A percentile compares a stretch with the other conserved stretches of the same genome.
phyloP scores from a whole-genome alignment of 129 eudicot species.

The Silybum marianum region DNA sequence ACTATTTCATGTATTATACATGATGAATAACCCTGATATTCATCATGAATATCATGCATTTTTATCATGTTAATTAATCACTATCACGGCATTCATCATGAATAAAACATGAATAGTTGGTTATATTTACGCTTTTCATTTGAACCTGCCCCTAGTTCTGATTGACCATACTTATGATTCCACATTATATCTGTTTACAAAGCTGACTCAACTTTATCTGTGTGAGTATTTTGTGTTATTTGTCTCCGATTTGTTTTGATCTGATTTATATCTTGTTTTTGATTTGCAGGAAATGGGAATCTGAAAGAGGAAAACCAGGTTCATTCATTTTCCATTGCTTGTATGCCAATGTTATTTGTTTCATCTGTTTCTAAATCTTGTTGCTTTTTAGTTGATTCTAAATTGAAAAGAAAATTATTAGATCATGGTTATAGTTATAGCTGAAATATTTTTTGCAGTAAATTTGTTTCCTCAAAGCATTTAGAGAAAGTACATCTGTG shows the following conservation, averaged over 20 bases:
- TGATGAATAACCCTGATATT: not conserved
- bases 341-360: constrained; percentile 14
- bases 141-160: too few species aligned
- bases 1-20: not conserved
- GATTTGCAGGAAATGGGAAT: constrained; percentile 42
- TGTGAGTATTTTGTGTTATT: too few species aligned
- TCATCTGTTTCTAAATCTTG: constrained; percentile 20
- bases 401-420: constrained; percentile 22
- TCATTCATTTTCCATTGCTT: constrained; percentile 21
- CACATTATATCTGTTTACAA: too few species aligned
- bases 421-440: constrained; percentile 17
- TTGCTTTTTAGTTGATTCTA: constrained; percentile 14
- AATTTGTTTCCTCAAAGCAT: constrained; percentile 11
- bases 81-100: not conserved
- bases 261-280: not conserved
- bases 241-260: constrained; percentile 1
- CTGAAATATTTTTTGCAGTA: constrained; percentile 16
- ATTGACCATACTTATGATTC: too few species aligned
- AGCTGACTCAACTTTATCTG: too few species aligned
- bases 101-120: not conserved
- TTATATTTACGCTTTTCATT: too few species aligned
- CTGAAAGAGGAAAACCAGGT: constrained; percentile 28
- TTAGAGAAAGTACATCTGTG: not conserved
- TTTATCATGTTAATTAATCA: not conserved
- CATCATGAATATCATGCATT: not conserved